Conservation (phyloP, 805 yeast species). For the Nakazawaea wyomingensis region DNA sequence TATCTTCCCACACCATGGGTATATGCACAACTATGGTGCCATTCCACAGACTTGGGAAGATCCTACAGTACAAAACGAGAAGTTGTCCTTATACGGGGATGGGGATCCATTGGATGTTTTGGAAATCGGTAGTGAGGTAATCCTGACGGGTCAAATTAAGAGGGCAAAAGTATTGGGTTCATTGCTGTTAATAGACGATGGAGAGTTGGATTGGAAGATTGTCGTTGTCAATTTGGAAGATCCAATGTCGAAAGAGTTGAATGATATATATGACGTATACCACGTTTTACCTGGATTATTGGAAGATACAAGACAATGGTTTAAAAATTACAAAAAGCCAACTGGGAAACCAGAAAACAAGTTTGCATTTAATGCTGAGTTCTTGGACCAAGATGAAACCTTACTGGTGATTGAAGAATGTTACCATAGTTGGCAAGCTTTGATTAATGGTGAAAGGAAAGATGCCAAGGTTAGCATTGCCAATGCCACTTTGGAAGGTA, state of each 20-base stretch:
- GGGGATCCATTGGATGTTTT: slow-evolving; percentile 94
- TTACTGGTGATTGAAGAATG: slow-evolving; percentile 58
- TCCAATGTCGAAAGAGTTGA: slow-evolving; percentile 54
- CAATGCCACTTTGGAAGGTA: slow-evolving; percentile 32
- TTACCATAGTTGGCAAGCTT: slow-evolving; percentile 59
- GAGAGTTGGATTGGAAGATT: slow-evolving; percentile 95
- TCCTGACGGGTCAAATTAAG: slow-evolving; percentile 46
- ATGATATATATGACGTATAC: slow-evolving; percentile 66
- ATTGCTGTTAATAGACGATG: slow-evolving; percentile 81
- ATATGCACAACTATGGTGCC: slow-evolving; percentile 85
- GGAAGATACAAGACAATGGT: slow-evolving; percentile 70
- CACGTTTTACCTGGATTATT: slow-evolving; percentile 65
- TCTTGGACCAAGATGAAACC: slow-evolving; percentile 53
- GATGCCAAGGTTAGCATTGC: slow-evolving; percentile 29
- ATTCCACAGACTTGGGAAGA: slow-evolving; percentile 97
- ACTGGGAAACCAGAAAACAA: slow-evolving; percentile 72
- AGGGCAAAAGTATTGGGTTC: slow-evolving; percentile 70
- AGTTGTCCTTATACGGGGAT: slow-evolving; percentile 59
- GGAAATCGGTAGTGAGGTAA: slow-evolving; percentile 64
- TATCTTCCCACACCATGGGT: slow-evolving; percentile 78
- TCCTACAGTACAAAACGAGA: slow-evolving; percentile 49
- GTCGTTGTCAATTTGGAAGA: slow-evolving; percentile 66
- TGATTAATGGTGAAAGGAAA: slow-evolving; percentile 40
- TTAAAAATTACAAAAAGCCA: slow-evolving; percentile 77
- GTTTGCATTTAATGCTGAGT: slow-evolving; percentile 72